A percentile compares a stretch with the other conserved stretches of the same genome.
phyloP scores from a whole-genome alignment of 2,329 filamentous ascomycete genomes.

The Penicillium crustosum region DNA sequence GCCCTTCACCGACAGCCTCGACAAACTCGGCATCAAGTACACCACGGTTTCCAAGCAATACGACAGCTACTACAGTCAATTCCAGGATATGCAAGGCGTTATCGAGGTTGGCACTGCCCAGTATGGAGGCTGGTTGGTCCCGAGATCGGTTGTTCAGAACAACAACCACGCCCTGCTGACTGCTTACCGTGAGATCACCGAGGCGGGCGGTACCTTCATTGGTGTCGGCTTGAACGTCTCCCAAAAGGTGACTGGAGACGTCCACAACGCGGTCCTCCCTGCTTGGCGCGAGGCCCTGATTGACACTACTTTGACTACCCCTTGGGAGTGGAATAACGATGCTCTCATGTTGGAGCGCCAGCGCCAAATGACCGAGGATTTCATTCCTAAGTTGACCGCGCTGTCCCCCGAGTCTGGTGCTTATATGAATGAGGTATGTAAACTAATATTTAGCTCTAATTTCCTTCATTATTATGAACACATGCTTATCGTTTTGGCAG shows the following conservation, averaged over 20 bases:
- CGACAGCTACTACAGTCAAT: conserved; percentile 34
- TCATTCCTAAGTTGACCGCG: conserved; percentile 38
- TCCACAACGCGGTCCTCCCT: conserved; percentile 44
- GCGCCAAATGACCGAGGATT: conserved; percentile 41
- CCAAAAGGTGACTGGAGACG: conserved; percentile 40
- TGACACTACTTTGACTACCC: conserved; percentile 34
- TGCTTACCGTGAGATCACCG: conserved; percentile 37
- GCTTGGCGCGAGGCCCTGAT: conserved; percentile 48
- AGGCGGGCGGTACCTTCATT: conserved; percentile 36
- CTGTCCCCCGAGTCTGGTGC: conserved; percentile 38
- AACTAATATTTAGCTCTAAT: background rate
- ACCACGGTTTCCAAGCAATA: conserved; percentile 31
- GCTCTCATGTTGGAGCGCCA: conserved; percentile 38
- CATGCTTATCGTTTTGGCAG: background rate
- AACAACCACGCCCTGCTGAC: conserved; percentile 33
- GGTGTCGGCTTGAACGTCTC: conserved; percentile 44
- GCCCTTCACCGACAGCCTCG: conserved; percentile 47
- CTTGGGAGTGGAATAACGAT: conserved; percentile 39
- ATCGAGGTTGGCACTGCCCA: conserved; percentile 42
- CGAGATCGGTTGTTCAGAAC: conserved; percentile 34
- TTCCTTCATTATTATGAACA: background rate
- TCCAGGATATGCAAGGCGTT: conserved; percentile 30
- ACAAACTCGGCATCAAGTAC: conserved; percentile 36
- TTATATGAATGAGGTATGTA: conserved; percentile 20
- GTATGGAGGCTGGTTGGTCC: conserved; percentile 38